These are phyloP conservation scores for Monilinia laxa DNA, from an alignment of 2,329 filamentous ascomycete species.

Conservation along the genomic window DNA sequence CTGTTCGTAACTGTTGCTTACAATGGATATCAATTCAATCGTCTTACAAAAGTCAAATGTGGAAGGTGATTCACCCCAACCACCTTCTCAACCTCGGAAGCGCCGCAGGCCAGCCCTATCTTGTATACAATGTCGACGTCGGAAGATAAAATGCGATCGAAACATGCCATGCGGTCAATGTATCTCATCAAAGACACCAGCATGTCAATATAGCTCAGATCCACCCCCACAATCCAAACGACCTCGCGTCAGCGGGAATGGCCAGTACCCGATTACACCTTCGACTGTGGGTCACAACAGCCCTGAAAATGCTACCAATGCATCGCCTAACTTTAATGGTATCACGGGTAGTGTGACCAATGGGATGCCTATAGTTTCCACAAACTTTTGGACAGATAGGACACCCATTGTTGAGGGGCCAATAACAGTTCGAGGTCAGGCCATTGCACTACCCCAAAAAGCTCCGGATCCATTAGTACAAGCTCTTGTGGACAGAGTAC, in stretches of 20 bases:
- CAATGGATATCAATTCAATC: slow-evolving; percentile 23
- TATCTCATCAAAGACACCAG: slow-evolving; percentile 14
- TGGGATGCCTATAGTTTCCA: not conserved
- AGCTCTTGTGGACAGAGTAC: slow-evolving; percentile 19
- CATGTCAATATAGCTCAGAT: slow-evolving; percentile 21
- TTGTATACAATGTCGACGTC: slow-evolving; percentile 45
- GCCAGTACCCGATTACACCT: slow-evolving; percentile 14
- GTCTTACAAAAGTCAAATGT: slow-evolving; percentile 9
- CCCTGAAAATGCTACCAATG: slow-evolving; percentile 1
- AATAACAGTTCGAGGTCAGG: not conserved
- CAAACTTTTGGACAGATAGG: not conserved
- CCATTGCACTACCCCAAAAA: not conserved
- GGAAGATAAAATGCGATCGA: slow-evolving; percentile 26
- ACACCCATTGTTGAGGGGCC: not conserved
- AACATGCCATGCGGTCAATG: slow-evolving; percentile 23
- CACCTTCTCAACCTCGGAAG: slow-evolving; percentile 30
- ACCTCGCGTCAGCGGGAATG: slow-evolving; percentile 2
- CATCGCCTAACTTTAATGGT: not conserved
- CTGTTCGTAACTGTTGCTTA: too few relatives aligned
- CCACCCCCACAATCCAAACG: not conserved
- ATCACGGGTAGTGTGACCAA: not conserved
- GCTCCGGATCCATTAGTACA: not conserved
- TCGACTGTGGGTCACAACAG: slow-evolving; percentile 6
- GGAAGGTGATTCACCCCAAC: not conserved
- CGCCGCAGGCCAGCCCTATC: slow-evolving; percentile 42